Evolutionary conservation across 805 yeast species (phyloP).

Genomic region (Cyberlindnera misumaiensis): DNA sequence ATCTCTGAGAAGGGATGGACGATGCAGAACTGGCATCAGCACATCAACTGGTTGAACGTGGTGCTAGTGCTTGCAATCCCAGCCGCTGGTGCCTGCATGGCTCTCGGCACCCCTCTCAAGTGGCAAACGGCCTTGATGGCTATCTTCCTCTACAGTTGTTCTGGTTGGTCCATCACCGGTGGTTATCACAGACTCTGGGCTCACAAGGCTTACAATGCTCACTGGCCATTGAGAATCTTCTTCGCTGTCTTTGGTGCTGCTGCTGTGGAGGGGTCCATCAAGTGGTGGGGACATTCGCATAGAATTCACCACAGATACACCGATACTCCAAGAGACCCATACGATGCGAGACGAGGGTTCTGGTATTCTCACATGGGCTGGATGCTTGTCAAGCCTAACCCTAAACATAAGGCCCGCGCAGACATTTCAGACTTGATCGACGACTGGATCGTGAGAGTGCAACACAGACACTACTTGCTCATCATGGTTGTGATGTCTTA

Average conservation of each 20-base stretch:
- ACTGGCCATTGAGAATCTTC: constrained; percentile 51
- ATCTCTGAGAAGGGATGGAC: constrained; percentile 82
- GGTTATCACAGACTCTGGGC: constrained; percentile 81
- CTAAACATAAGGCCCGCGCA: constrained; percentile 59
- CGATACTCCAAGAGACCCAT: constrained; percentile 78
- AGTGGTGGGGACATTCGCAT: constrained; percentile 87
- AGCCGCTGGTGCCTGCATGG: constrained; percentile 39
- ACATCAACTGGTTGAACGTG: constrained; percentile 74
- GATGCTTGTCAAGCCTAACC: constrained; percentile 78
- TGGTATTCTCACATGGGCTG: constrained; percentile 85
- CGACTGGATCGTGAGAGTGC: constrained; percentile 76
- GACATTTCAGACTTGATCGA: constrained; percentile 64
- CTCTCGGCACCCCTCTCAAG: constrained; percentile 41
- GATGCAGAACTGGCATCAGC: constrained; percentile 58
- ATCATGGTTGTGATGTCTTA: constrained; percentile 58
- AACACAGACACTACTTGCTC: constrained; percentile 68
- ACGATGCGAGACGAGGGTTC: constrained; percentile 77
- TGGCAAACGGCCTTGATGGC: constrained; percentile 24
- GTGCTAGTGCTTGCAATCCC: constrained; percentile 61
- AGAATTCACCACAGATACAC: constrained; percentile 84
- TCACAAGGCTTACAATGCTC: constrained; percentile 66
- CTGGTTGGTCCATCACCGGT: constrained; percentile 75
- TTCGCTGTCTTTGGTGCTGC: constrained; percentile 79
- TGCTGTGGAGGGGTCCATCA: constrained; percentile 77
- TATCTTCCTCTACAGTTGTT: constrained; percentile 43